These are phyloP conservation scores for Apiospora pterosperma DNA, from an alignment of 2,329 filamentous ascomycete genomes.

Conservation along the genomic window DNA sequence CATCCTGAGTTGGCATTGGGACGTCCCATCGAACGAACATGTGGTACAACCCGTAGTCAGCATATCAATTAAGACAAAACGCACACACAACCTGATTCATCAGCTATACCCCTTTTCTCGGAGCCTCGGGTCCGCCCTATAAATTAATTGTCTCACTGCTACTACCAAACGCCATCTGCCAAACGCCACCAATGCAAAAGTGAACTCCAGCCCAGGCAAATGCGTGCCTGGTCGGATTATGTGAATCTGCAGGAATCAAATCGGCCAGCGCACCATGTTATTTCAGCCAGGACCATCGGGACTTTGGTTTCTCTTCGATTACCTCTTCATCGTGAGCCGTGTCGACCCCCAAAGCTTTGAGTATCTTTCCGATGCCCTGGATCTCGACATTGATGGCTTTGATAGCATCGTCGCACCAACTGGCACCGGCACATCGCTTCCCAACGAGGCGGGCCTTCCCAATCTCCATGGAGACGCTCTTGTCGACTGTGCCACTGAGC, in stretches of 20 bases:
- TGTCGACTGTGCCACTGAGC: slow-evolving; percentile 15
- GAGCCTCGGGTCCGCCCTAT: too few relatives aligned
- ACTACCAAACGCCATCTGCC: too few relatives aligned
- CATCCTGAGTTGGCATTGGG: too few relatives aligned
- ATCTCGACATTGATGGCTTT: slow-evolving; percentile 21
- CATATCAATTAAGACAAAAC: too few relatives aligned
- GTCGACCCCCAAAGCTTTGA: slow-evolving; percentile 12
- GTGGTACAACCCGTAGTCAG: background rate
- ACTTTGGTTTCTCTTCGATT: background rate
- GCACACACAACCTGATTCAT: too few relatives aligned
- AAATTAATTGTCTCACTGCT: too few relatives aligned
- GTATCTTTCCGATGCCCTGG: slow-evolving; percentile 9
- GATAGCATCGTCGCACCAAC: slow-evolving; percentile 22
- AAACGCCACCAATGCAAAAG: background rate
- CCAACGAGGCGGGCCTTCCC: slow-evolving; percentile 17
- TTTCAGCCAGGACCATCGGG: background rate
- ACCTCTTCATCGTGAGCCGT: background rate
- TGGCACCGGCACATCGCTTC: slow-evolving; percentile 16
- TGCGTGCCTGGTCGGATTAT: background rate
- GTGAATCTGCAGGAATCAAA: background rate
- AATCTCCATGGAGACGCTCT: slow-evolving; percentile 2
- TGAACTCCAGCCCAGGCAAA: background rate
- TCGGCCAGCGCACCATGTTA: background rate
- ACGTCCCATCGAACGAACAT: too few relatives aligned
- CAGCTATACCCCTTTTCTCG: too few relatives aligned